These are phyloP conservation scores for Spergularia marina DNA, from an alignment of 148 eudicot species.

Conservation along the genomic window DNA sequence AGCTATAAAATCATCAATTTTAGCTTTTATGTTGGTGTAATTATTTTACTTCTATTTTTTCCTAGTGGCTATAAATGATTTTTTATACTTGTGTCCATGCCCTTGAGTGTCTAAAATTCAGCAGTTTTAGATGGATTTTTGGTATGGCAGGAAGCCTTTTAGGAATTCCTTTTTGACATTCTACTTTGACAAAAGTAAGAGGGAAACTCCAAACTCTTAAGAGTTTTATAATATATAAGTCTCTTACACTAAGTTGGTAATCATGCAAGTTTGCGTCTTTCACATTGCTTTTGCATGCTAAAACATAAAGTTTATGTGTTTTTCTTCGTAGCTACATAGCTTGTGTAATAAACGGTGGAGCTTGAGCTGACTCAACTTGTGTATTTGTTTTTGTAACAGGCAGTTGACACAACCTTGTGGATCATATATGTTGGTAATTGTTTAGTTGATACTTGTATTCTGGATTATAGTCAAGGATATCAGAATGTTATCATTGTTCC, in stretches of 20 bases:
- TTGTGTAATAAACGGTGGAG: not conserved
- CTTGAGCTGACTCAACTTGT: not conserved
- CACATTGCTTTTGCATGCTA: not conserved
- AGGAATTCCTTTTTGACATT: no score
- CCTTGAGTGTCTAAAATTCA: no score
- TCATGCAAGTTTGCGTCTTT: not conserved
- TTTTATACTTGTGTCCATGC: no score
- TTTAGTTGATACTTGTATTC: not conserved
- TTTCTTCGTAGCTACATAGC: not conserved
- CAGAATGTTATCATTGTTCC: no score
- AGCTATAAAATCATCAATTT: no score
- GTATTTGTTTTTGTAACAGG: constrained; percentile 19
- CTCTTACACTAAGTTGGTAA: not conserved
- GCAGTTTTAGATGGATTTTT: no score
- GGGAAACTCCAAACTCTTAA: not conserved
- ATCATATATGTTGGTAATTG: constrained; percentile 20
- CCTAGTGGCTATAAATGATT: no score
- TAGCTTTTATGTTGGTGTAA: no score
- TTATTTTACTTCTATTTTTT: no score
- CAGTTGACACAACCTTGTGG: constrained; percentile 17
- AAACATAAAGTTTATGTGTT: not conserved
- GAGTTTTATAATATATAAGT: not conserved
- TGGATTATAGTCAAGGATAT: not conserved
- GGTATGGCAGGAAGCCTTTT: no score
- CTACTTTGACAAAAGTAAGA: not conserved